phyloP scores from a whole-genome alignment of 2,329 filamentous ascomycete genomes.

The Colletotrichum neosansevieriae region DNA sequence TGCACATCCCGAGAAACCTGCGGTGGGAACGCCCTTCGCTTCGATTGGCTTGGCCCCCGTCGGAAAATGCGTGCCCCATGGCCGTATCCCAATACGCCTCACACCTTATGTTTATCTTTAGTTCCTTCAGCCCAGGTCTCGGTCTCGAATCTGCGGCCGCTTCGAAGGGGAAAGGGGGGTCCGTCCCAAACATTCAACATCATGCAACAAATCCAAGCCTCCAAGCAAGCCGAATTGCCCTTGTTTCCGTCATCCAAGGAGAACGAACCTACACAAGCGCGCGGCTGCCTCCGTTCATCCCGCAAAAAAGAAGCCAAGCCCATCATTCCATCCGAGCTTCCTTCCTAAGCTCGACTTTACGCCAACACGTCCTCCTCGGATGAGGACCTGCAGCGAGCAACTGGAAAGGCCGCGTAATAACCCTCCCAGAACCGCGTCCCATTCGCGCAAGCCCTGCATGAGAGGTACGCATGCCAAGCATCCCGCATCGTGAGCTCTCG shows the following conservation, averaged over 20 bases:
- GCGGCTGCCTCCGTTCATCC: slow-evolving; percentile 29
- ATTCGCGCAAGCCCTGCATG: slow-evolving; percentile 29
- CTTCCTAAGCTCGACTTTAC: background rate
- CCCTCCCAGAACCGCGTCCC: slow-evolving; percentile 1
- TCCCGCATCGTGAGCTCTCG: slow-evolving; percentile 32
- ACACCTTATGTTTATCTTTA: slow-evolving; percentile 10
- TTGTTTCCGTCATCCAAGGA: too few species aligned
- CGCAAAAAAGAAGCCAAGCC: too few species aligned
- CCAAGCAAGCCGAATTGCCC: too few species aligned
- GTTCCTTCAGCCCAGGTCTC: background rate
- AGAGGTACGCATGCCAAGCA: slow-evolving; percentile 30
- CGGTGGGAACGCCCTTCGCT: background rate
- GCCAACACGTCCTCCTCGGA: background rate
- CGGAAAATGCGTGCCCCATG: background rate
- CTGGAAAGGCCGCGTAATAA: slow-evolving; percentile 34
- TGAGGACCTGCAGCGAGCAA: background rate
- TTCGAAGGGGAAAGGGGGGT: background rate
- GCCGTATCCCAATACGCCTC: slow-evolving; percentile 7
- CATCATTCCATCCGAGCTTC: too few species aligned
- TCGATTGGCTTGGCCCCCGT: slow-evolving; percentile 2
- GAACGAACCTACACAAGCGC: slow-evolving; percentile 20
- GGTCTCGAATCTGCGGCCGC: background rate
- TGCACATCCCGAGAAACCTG: background rate
- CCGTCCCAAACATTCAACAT: background rate
- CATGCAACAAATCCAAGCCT: background rate